Percentiles rank a stretch among this genome's conserved stretches.
phyloP scores from a whole-genome alignment of 345 rosid species.

The Eucalyptus guilfoylei region DNA sequence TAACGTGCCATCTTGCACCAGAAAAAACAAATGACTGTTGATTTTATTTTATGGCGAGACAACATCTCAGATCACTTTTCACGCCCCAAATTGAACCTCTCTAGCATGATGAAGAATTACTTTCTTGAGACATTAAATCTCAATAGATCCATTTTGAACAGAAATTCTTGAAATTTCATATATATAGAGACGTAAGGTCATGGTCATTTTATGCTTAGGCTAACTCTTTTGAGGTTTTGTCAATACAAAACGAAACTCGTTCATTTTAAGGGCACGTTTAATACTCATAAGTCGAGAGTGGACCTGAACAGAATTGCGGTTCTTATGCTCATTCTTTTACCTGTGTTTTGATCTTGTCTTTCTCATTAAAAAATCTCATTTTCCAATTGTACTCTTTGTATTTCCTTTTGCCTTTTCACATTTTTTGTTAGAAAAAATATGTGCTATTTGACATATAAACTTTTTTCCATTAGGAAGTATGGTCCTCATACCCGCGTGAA shows the following conservation, averaged over 20 bases:
- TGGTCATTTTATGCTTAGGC: neutral
- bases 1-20: neutral
- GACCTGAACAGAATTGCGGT: fast-evolving
- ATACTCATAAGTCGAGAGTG: neutral
- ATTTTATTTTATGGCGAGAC: neutral
- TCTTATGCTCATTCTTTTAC: neutral
- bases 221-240: neutral
- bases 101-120: neutral
- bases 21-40: neutral
- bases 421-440: neutral
- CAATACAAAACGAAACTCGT: fast-evolving
- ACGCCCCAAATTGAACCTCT: neutral
- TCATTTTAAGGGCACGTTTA: neutral
- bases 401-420: neutral
- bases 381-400: neutral
- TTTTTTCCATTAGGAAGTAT: neutral
- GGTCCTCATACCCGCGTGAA: fast-evolving
- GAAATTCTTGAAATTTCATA: neutral
- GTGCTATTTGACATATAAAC: neutral
- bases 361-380: neutral
- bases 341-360: neutral
- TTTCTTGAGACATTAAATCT: neutral
- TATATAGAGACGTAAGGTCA: neutral
- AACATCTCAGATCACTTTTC: neutral
- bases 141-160: neutral